Evolutionary conservation across 2,329 filamentous ascomycete genomes (phyloP).

Genomic region (Fusarium tanahbumbuense): DNA sequence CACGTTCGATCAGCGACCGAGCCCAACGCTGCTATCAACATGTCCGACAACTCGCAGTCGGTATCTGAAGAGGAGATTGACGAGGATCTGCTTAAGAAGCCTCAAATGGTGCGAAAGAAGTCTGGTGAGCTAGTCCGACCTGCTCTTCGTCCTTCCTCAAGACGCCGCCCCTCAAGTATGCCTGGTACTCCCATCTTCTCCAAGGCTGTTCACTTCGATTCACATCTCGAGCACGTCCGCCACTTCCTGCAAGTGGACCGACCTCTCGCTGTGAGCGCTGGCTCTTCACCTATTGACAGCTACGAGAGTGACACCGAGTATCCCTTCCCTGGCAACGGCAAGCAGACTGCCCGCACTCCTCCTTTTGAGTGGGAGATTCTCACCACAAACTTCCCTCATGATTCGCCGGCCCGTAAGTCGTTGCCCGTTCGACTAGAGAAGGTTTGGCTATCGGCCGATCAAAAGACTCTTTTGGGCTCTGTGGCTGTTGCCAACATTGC

Average conservation of each 20-base stretch:
- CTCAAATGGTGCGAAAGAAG: conserved; percentile 97
- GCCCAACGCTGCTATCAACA: conserved; percentile 59
- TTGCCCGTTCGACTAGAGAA: conserved; percentile 84
- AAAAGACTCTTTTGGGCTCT: conserved; percentile 85
- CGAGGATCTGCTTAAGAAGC: conserved; percentile 72
- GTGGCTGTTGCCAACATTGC: conserved; percentile 88
- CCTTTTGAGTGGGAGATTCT: conserved; percentile 89
- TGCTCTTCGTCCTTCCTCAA: conserved; percentile 83
- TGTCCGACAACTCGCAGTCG: conserved; percentile 63
- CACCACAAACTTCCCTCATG: conserved; percentile 81
- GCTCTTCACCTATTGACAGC: conserved; percentile 88
- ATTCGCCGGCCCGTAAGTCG: conserved; percentile 65
- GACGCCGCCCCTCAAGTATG: conserved; percentile 91
- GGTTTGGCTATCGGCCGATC: conserved; percentile 87
- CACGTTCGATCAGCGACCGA: conserved; percentile 70
- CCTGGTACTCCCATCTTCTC: conserved; percentile 95
- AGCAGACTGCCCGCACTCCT: conserved; percentile 54
- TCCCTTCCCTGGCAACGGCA: conserved; percentile 74
- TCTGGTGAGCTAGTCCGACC: conserved; percentile 96
- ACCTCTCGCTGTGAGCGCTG: conserved; percentile 94
- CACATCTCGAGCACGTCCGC: conserved; percentile 93
- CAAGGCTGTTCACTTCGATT: conserved; percentile 98
- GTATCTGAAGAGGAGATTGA: conserved; percentile 73
- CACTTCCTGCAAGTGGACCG: conserved; percentile 95
- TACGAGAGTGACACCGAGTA: conserved; percentile 92